These are phyloP conservation scores for Polyrhizophydium stewartii DNA, from an alignment of 371 early-diverging fungal genomes.

Conservation along the genomic window DNA sequence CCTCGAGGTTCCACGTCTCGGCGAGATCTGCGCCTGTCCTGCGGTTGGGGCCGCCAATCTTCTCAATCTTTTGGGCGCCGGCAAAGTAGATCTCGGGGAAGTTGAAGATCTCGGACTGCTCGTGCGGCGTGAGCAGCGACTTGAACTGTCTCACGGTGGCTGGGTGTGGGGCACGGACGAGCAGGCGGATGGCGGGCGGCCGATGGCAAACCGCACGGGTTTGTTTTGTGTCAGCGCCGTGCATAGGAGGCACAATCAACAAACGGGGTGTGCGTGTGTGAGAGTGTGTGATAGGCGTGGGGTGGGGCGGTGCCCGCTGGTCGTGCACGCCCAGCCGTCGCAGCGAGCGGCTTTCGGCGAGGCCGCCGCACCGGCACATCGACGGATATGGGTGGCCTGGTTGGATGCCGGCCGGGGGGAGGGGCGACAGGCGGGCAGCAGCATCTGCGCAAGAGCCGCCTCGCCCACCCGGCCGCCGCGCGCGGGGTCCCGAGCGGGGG, in stretches of 20 bases:
- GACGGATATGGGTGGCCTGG: too few species aligned
- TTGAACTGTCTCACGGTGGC: conserved; percentile 34
- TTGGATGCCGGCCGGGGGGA: too few species aligned
- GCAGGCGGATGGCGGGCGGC: neutral
- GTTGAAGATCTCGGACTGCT: conserved; percentile 76
- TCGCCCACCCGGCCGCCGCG: too few species aligned
- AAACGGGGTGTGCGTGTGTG: neutral
- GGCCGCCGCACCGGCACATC: too few species aligned
- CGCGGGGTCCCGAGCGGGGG: too few species aligned
- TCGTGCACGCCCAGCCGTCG: too few species aligned
- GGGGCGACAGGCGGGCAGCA: too few species aligned
- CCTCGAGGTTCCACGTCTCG: conserved; percentile 18
- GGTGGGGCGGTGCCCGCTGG: neutral
- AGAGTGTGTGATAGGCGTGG: neutral
- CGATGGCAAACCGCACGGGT: too few species aligned
- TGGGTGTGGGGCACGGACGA: conserved; percentile 3
- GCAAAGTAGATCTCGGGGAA: conserved; percentile 81
- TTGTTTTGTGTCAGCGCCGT: neutral
- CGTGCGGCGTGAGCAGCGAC: conserved; percentile 64
- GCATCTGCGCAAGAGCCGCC: too few species aligned
- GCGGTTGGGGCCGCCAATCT: conserved; percentile 36
- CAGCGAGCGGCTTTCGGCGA: too few species aligned
- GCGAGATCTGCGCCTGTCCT: conserved; percentile 32
- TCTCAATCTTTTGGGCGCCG: conserved; percentile 52
- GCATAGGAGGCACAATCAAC: neutral